phyloP scores from a whole-genome alignment of 2,329 filamentous ascomycete genomes.

The Fusarium beomiforme region DNA sequence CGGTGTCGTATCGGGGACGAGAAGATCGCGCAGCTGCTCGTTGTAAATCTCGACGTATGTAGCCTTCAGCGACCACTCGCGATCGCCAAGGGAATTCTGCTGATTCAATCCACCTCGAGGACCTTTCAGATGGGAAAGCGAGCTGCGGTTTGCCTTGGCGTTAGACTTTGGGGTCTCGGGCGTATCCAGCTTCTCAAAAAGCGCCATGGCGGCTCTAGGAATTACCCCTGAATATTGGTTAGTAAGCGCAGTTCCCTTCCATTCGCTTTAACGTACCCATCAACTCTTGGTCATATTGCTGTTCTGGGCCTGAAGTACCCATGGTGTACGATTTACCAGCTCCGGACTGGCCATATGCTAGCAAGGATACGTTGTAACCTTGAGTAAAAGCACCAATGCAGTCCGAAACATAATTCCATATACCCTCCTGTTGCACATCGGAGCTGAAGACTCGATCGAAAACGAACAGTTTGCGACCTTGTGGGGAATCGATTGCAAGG shows the following conservation, averaged over 20 bases:
- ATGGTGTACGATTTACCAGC: constrained; percentile 99
- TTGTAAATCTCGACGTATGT: constrained; percentile 99
- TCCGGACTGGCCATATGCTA: constrained; percentile 97
- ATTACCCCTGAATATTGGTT: constrained; percentile 77
- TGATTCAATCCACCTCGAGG: constrained; percentile 77
- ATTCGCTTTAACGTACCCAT: constrained; percentile 74
- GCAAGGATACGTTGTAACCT: constrained; percentile 97
- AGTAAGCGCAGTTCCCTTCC: not conserved
- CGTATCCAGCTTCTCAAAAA: constrained; percentile 88
- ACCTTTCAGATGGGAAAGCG: constrained; percentile 80
- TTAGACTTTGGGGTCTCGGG: constrained; percentile 61
- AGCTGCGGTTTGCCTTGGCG: constrained; percentile 65
- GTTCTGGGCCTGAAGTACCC: constrained; percentile 88
- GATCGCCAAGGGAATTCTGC: constrained; percentile 66
- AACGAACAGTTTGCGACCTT: constrained; percentile 93
- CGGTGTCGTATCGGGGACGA: constrained; percentile 79
- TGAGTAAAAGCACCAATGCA: constrained; percentile 91
- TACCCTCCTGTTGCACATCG: constrained; percentile 83
- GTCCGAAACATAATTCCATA: constrained; percentile 95
- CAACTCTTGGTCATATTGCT: constrained; percentile 74
- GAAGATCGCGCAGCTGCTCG: constrained; percentile 89
- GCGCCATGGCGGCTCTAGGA: constrained; percentile 82
- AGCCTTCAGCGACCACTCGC: constrained; percentile 90
- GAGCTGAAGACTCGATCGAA: constrained; percentile 95
- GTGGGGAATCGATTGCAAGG: constrained; percentile 87